Base-by-base conservation (phyloP, 441 rosid species). In the Heliophila coronopifolia region DNA sequence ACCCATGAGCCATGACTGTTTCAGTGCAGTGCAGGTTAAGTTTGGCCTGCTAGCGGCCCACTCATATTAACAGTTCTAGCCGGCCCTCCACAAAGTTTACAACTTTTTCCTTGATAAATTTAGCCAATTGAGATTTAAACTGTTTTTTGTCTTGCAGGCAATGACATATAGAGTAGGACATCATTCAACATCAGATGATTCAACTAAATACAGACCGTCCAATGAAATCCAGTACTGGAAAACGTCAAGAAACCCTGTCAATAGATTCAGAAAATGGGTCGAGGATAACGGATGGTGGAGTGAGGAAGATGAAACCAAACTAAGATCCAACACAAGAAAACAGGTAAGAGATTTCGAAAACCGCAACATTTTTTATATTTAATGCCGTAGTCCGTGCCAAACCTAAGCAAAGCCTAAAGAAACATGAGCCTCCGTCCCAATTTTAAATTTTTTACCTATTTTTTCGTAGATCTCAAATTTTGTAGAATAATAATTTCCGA, bases 151-250 rank as follows among this genome's bases (percentile, higher is more conserved):
- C 4, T 23, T 23, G 44, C 41, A 81, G 98, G 87, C 87, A 25
- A 49, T 90, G 18, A 81, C 95, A 31, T 90, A 90, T 65, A 74
- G 98, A 8, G 91, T 80, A 1, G 87, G 94, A 38, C 92, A 81
- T 71, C 95, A 90, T 71, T 75, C 94, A 12, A 90, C 95, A 38
- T 90, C 98, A 58, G 95, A 90, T 71, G 95, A 90, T 65, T 90
- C 98, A 30, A 90, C 92, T 39, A 86, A 67, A 33, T 90, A 90
- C 59, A 85, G 92, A n/a, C 53, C 89, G 36, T 57, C 59, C 0
- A 69, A 72, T 27, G 98, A 86, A 61, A 82, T 90, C 13, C 76
- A 90, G 58, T 70, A 62, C 72, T 86, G 98, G 95, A 77, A 70
- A 63, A 59, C 44, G 51, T 66, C 67, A 13, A 70, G 77, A 58